Evolutionary conservation across 805 yeast species (phyloP), one percentile per base, ranked within the genome.

Genomic region (Sungouiozyma ichnusensis): DNA sequence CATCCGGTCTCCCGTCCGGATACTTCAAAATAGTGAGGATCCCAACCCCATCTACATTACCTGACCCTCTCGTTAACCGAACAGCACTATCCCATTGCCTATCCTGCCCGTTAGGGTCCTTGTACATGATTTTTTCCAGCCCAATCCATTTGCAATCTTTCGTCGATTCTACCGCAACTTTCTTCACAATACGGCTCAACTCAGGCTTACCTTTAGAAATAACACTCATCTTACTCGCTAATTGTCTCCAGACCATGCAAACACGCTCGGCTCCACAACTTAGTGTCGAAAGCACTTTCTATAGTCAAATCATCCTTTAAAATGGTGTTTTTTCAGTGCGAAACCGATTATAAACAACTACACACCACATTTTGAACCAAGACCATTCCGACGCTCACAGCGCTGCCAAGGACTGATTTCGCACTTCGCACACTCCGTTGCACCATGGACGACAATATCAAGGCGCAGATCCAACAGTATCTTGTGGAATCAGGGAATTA

Each of bases 61-160:
- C 62, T 3, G 52, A 37, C 8, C 78, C 74, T 40, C 94, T 68
- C 7, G 96, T 87, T 39, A 76, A 74, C 46, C 96, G 71, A 1
- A 82, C 75, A 3, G 95, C 94, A 75, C 79, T 80, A 62, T 90
- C 98, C 97, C 97, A 90, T 40, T 78, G 81, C 34, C 97, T 72
- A 14, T 57, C 60, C 14, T 62, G 66, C 1, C 94, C 94, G 19
- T 66, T 65, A 4, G 95, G 90, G 50, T 83, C 94, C n/a, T 52
- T 45, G 58, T 85, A 86, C 37, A 75, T 72, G 48, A 85, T 68
- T 55, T 76, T 81, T 45, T 79, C 72, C 37, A 85, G 65, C 36
- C 76, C 73, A 39, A 81, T 74, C 85, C 88, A 82, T 52, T 71
- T 72, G 37, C 85, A 80, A 35, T 76, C 75, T 5, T 53, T 49